Percentiles rank a stretch among this genome's conserved stretches.
Conservation (phyloP, 805 yeast genomes). For the Candida vaughaniae region DNA sequence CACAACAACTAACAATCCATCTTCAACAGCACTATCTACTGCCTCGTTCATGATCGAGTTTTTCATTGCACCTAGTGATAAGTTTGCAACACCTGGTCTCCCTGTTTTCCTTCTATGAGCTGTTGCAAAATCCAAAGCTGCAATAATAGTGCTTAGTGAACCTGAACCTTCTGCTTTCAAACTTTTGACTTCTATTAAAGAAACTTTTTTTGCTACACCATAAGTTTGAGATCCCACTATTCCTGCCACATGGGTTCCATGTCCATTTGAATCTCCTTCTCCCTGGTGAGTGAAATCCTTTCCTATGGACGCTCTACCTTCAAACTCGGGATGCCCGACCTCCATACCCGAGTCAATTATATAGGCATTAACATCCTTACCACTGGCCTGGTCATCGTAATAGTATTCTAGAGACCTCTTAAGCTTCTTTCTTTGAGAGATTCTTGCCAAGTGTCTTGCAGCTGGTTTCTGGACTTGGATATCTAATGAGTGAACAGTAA, state of each 20-base stretch:
- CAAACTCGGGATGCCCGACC: constrained; percentile 59
- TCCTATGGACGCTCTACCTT: constrained; percentile 59
- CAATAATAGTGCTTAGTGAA: constrained; percentile 58
- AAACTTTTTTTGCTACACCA: constrained; percentile 56
- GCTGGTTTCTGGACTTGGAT: constrained; percentile 39
- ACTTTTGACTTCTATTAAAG: constrained; percentile 72
- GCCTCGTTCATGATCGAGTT: constrained; percentile 72
- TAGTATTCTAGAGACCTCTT: constrained; percentile 33
- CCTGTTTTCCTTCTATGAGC: constrained; percentile 46
- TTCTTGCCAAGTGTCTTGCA: constrained; percentile 67
- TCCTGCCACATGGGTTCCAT: constrained; percentile 60
- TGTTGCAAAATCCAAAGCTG: constrained; percentile 67
- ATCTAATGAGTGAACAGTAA: constrained; percentile 56
- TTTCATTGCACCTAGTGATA: constrained; percentile 75
- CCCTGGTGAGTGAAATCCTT: constrained; percentile 62
- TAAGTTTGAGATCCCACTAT: constrained; percentile 48
- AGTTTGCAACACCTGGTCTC: constrained; percentile 62
- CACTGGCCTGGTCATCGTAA: constrained; percentile 48
- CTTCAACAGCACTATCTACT: constrained; percentile 66
- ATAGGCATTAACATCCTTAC: constrained; percentile 68
- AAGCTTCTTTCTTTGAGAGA: constrained; percentile 48
- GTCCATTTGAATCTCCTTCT: constrained; percentile 53
- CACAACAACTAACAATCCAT: constrained; percentile 70
- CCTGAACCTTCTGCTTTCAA: constrained; percentile 71
- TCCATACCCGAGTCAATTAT: constrained; percentile 82